Evolutionary conservation across 2,329 filamentous ascomycete species (phyloP).

Genomic region (Aspergillus floridensis): DNA sequence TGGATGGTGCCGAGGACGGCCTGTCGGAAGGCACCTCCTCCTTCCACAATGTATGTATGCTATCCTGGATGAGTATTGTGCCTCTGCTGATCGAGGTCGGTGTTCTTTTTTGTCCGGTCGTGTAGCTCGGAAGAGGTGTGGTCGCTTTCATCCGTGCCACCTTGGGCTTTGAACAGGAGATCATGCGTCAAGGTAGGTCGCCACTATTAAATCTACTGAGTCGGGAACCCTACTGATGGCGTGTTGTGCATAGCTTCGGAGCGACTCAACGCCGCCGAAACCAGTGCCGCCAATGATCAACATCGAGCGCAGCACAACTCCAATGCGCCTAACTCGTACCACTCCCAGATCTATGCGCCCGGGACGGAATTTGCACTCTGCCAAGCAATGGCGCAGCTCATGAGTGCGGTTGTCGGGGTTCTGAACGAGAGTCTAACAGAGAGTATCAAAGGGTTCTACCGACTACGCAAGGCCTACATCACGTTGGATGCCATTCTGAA

Average conservation of each 20-base stretch:
- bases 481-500: conserved; percentile 77
- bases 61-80: conserved; percentile 3
- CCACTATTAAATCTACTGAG: neutral
- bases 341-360: conserved; percentile 68
- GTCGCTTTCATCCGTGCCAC: conserved; percentile 82
- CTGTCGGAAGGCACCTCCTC: conserved; percentile 71
- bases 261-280: conserved; percentile 72
- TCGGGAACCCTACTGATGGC: conserved; percentile 17
- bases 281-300: conserved; percentile 70
- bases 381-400: conserved; percentile 80
- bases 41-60: conserved; percentile 68
- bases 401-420: conserved; percentile 83
- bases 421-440: conserved; percentile 92
- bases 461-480: conserved; percentile 82
- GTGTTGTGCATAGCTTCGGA: conserved; percentile 55
- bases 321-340: conserved; percentile 50
- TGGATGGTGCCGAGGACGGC: conserved; percentile 74
- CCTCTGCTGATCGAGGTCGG: conserved; percentile 7
- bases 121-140: conserved; percentile 72
- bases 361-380: conserved; percentile 86
- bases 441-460: conserved; percentile 87
- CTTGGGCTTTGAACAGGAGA: conserved; percentile 84
- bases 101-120: neutral
- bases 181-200: conserved; percentile 69
- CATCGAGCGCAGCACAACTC: conserved; percentile 68